These are phyloP conservation scores for Trifolium dubium DNA, from an alignment of 306 rosid genomes.

Conservation along the genomic window DNA sequence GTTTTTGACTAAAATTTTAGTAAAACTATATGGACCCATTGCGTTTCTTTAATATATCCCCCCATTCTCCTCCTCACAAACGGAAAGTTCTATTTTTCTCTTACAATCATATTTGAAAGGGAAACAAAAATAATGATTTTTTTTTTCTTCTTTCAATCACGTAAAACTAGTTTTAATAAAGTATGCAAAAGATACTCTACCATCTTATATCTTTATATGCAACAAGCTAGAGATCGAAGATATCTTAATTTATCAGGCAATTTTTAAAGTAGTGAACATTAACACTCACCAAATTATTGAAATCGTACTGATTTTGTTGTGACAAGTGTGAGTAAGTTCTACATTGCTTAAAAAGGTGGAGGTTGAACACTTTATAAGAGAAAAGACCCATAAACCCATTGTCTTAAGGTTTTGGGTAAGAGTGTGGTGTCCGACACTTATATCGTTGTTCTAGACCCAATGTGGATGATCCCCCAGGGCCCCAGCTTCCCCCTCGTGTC, in stretches of 20 bases:
- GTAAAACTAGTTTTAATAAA: background rate
- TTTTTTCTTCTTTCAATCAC: background rate
- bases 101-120: background rate
- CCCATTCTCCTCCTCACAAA: conserved; percentile 21
- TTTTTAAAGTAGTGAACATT: background rate
- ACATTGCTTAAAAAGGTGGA: too few relatives aligned
- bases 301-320: too few relatives aligned
- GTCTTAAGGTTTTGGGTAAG: too few relatives aligned
- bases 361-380: too few relatives aligned
- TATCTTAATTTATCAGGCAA: background rate
- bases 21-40: background rate
- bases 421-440: too few relatives aligned
- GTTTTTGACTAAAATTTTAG: too few relatives aligned
- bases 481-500: too few relatives aligned
- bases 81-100: background rate
- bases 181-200: background rate
- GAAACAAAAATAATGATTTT: background rate
- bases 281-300: background rate
- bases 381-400: too few relatives aligned
- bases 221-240: background rate
- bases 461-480: too few relatives aligned
- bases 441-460: too few relatives aligned
- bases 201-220: conserved; percentile 2
- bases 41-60: conserved; percentile 20
- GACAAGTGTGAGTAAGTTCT: too few relatives aligned